Evolutionary conservation across 108 stramenopile genomes (phyloP), one percentile per base, ranked within the genome.

Genomic region (Fragilariopsis cylindrus): DNA sequence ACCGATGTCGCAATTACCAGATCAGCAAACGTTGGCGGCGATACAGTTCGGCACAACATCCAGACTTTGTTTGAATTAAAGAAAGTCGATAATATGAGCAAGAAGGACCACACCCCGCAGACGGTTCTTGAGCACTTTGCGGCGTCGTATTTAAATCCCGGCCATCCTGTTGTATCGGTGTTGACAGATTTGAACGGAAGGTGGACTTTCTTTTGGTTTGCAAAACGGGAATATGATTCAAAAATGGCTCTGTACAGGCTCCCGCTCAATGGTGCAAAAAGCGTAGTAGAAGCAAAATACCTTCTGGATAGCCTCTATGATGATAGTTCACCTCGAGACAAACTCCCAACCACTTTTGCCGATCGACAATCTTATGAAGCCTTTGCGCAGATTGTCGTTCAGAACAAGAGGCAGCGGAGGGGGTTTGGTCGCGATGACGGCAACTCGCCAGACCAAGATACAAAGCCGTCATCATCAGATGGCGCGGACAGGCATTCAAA

Each of bases 311-410:
- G 30, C 39, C 69, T 70, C 30, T 55, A 19, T 55, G 52, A 70
- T 53, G 30, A 57, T 2, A 30, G 30, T 15, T 56, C 69, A 70
- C 18, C 13, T 70, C 18, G 18, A 8, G 18, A 70, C n/a, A 70
- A 12, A 19, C 69, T 70, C 49, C 69, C 69, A 55, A 54, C 7
- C 15, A 55, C 52, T 70, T 70, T 70, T 70, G 69, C 52, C 7
- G 21, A 70, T n/a, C 69, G 69, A 7, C 52, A 55, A 12, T 21
- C 69, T 16, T 55, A 54, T 16, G 18, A 45, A 46, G 39, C 44
- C 19, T 8, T 67, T 67, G n/a, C 53, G 30, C 30, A 30, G 30
- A 30, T 30, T 30, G 30, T 30, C 30, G 30, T 30, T n/a, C 53
- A n/a, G 12, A 54, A n/a, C 12, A 54, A 54, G 53, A 54, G n/a